phyloP scores from a whole-genome alignment of 441 rosid species.

The Populus hybrid region DNA sequence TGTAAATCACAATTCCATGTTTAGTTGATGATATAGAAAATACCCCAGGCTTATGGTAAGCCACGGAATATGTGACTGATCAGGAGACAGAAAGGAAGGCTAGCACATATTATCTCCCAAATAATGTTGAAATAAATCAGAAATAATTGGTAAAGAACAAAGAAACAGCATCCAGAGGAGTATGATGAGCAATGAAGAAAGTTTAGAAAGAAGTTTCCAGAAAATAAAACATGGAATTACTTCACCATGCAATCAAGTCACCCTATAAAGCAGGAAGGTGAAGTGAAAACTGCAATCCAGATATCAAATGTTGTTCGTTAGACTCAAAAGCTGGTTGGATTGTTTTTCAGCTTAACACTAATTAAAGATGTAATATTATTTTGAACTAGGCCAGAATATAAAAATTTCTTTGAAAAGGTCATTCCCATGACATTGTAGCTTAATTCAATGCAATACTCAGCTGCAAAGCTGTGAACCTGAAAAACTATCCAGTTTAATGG shows the following conservation, averaged over 20 bases:
- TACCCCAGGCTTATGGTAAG: not conserved
- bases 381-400: not conserved
- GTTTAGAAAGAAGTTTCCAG: not conserved
- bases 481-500: not conserved
- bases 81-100: not conserved
- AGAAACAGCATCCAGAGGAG: not conserved
- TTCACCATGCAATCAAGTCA: not conserved
- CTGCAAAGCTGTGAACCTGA: not conserved
- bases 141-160: not conserved
- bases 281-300: not conserved
- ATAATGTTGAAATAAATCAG: not conserved
- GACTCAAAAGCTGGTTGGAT: not conserved
- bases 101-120: not conserved
- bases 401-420: not conserved
- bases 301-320: not conserved
- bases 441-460: not conserved
- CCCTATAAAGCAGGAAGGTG: not conserved
- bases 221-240: too few relatives aligned
- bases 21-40: not conserved
- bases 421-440: not conserved
- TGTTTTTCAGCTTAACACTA: not conserved
- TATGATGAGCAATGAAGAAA: not conserved
- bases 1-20: not conserved
- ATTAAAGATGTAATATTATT: not conserved
- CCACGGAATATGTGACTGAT: not conserved